Conservation (phyloP, 108 stramenopile genomes). For the Tribonema minus region DNA sequence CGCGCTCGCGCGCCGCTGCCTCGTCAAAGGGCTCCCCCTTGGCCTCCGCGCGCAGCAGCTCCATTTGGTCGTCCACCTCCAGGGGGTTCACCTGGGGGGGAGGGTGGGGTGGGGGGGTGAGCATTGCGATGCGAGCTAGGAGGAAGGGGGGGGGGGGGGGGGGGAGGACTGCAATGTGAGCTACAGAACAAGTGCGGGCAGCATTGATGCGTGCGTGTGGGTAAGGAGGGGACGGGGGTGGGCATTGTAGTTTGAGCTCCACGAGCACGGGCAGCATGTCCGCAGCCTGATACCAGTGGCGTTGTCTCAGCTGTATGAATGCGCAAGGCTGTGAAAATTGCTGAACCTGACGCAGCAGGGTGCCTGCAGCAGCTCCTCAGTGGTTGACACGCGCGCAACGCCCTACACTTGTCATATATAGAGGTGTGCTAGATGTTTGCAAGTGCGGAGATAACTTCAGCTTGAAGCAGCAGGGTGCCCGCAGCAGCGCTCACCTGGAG, state of each 20-base stretch:
- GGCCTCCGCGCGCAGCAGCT: slow-evolving; percentile 22
- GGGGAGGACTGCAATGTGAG: background rate
- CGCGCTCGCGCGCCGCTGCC: slow-evolving; percentile 1
- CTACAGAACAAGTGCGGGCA: background rate
- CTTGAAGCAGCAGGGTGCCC: background rate
- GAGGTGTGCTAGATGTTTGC: background rate
- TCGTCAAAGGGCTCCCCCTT: slow-evolving; percentile 31
- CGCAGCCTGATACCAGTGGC: no score
- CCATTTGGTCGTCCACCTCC: slow-evolving; percentile 38
- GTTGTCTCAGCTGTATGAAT: no score
- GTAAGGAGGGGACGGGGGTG: background rate
- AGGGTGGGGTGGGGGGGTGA: no score
- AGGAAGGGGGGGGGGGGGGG: background rate
- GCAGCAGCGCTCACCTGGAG: background rate
- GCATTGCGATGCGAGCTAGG: background rate
- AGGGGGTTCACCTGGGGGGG: slow-evolving; percentile 17
- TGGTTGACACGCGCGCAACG: background rate
- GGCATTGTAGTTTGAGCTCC: background rate
- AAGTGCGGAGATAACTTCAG: background rate
- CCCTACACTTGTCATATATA: background rate
- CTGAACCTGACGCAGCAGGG: background rate
- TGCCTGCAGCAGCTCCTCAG: background rate
- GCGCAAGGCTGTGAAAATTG: no score
- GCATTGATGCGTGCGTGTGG: background rate
- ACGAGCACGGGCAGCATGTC: background rate